A percentile compares a stretch with the other conserved stretches of the same genome.
These are phyloP conservation scores for Gnaphalium uliginosum DNA, from an alignment of 129 eudicot genomes.

Conservation along the genomic window DNA sequence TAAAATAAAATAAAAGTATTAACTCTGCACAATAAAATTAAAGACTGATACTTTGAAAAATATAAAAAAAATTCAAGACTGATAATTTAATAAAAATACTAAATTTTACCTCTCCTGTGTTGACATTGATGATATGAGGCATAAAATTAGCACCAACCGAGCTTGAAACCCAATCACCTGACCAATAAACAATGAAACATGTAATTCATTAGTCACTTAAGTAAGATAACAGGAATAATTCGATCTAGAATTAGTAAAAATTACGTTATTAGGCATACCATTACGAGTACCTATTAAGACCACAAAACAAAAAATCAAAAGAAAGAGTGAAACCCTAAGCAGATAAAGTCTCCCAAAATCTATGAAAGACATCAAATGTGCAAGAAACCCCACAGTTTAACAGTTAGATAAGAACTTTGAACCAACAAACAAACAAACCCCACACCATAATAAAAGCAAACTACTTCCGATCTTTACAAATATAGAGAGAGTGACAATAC, in stretches of 20 bases:
- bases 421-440: constrained; percentile 41
- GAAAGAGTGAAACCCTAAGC: background rate
- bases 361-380: constrained; percentile 33
- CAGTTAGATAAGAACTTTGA: constrained; percentile 33
- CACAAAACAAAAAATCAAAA: background rate
- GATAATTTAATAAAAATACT: background rate
- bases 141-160: constrained; percentile 79
- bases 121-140: constrained; percentile 81
- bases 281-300: too few relatives aligned
- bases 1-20: background rate
- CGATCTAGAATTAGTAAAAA: background rate
- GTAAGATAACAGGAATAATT: background rate
- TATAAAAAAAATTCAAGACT: background rate
- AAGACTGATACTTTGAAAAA: background rate
- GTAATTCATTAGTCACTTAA: background rate
- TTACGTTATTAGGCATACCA: background rate
- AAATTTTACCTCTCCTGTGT: constrained; percentile 80
- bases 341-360: constrained; percentile 1
- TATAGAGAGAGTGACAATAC: constrained; percentile 28
- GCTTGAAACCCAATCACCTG: constrained; percentile 78
- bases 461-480: constrained; percentile 31
- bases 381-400: constrained; percentile 33
- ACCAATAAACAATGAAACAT: background rate
- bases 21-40: background rate
- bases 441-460: constrained; percentile 43